These are phyloP conservation scores for Urostyla sp. DNA, from an alignment of 73 alveolate species.

Conservation along the genomic window DNA sequence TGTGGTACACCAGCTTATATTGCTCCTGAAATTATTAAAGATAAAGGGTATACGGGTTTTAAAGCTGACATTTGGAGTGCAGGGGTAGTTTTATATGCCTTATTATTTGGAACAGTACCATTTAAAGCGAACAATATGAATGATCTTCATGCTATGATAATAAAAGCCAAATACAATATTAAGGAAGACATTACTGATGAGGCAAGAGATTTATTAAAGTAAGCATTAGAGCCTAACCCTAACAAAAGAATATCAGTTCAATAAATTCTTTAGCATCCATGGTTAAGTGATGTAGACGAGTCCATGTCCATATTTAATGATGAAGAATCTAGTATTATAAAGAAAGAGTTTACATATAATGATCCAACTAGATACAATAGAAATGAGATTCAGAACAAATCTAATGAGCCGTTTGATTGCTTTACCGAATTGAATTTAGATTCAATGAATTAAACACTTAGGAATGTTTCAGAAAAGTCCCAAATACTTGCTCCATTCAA, in stretches of 20 bases:
- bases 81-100: slow-evolving; percentile 88
- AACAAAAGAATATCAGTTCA: slow-evolving; percentile 72
- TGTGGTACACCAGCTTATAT: slow-evolving; percentile 93
- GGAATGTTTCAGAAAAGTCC: slow-evolving; percentile 71
- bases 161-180: slow-evolving; percentile 73
- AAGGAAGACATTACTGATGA: slow-evolving; percentile 78
- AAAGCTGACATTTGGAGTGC: slow-evolving; percentile 87
- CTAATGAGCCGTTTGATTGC: slow-evolving; percentile 62
- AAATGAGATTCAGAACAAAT: slow-evolving; percentile 47
- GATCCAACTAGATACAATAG: slow-evolving; percentile 58
- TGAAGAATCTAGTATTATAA: slow-evolving; percentile 34
- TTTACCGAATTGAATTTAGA: slow-evolving; percentile 53
- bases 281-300: slow-evolving; percentile 68
- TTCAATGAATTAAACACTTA: slow-evolving; percentile 43
- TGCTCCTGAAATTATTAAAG: slow-evolving; percentile 84
- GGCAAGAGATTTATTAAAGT: slow-evolving; percentile 66
- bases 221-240: slow-evolving; percentile 74
- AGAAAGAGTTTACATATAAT: slow-evolving; percentile 51
- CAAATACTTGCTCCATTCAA: slow-evolving; percentile 83
- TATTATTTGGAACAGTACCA: slow-evolving; percentile 86
- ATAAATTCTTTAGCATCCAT: slow-evolving; percentile 81
- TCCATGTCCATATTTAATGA: slow-evolving; percentile 6
- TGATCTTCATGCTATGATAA: slow-evolving; percentile 73
- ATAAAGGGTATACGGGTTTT: slow-evolving; percentile 78
- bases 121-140: slow-evolving; percentile 81